A percentile compares a stretch with the other conserved stretches of the same genome.
Conservation (phyloP, 352 stramenopile species). For the Phytophthora europaea region DNA sequence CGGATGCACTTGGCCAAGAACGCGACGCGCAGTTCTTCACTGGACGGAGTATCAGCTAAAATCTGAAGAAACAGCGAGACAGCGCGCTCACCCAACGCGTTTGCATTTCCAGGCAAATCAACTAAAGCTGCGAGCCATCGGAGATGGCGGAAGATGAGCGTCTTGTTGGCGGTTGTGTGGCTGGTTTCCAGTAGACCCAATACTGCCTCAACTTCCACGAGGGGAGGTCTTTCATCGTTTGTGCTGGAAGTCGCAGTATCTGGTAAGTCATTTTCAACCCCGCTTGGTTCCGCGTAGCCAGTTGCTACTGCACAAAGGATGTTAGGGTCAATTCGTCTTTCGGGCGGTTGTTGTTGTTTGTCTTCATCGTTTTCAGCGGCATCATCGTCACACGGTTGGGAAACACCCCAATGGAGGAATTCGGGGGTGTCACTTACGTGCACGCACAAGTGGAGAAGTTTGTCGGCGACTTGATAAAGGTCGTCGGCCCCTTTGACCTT, state of each 20-base stretch:
- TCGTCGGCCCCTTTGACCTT: constrained; percentile 37
- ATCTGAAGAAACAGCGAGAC: constrained; percentile 50
- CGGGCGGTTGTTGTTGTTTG: not conserved
- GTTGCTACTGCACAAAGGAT: constrained; percentile 34
- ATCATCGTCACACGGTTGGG: not conserved
- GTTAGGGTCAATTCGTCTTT: constrained; percentile 26
- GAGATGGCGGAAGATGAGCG: constrained; percentile 53
- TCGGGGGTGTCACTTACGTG: constrained; percentile 11
- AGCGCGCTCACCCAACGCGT: constrained; percentile 47
- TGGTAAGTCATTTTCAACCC: not conserved
- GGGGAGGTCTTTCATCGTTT: constrained; percentile 33
- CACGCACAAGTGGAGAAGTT: constrained; percentile 64
- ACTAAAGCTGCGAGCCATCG: constrained; percentile 65
- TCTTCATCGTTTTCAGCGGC: not conserved
- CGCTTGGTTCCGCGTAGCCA: not conserved
- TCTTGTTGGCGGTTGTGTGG: constrained; percentile 8
- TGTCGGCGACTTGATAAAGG: constrained; percentile 68
- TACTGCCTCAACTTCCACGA: constrained; percentile 49
- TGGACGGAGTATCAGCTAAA: constrained; percentile 15
- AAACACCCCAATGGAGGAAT: not conserved
- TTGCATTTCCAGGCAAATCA: constrained; percentile 49
- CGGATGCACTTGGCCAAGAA: constrained; percentile 60
- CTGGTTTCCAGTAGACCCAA: constrained; percentile 47
- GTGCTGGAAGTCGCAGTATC: not conserved
- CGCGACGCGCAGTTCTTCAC: constrained; percentile 47